Evolutionary conservation across 306 rosid genomes (phyloP), one percentile per base, ranked within the genome.

Genomic region (Crotalaria pallida): DNA sequence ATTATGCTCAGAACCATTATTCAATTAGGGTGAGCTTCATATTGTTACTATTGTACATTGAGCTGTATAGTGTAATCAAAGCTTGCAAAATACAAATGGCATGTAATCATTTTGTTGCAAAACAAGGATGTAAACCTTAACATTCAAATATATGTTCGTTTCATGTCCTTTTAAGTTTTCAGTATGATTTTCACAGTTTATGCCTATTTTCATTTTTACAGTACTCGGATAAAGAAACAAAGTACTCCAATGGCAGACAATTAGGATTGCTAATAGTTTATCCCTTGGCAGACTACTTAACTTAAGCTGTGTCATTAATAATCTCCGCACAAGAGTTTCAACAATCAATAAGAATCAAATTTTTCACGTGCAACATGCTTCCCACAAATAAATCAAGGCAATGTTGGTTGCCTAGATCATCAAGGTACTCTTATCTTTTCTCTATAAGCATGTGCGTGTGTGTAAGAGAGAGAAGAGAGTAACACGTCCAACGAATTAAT

Each of bases 41-140:
- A 36, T 29, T 31, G 36, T 31, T 31, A 31, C 36, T 5, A 31
- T 31, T 70, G 69, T 82, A 27, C 21, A 71, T 58, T 77, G 58
- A 62, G 49, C 15, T 73, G 75, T 75, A 71, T 47, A 69, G 73
- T 26, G 44, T 24, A 65, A 74, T 60, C 57, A 78, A 55, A 65
- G 68, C 24, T 65, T 34, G 69, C 71, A 75, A 66, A 71, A 34
- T 15, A 58, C 48, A 29, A 18, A 36, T 72, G 48, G 44, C 7
- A 45, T n/a, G 0, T 16, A 27, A 44, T 59, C 69, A 22, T 34
- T 72, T 58, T 72, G 57, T 50, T 57, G 15, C 49, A 55, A 6
- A 58, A 52, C 40, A 27, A 19, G 0, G 16, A 19, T 56, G 40
- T 15, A 49, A 49, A 66, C 71, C 31, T 23, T 27, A 26, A 7